Base-by-base conservation (phyloP, 495 filamentous ascomycete genomes). In the Aspergillus incahuasiensis region DNA sequence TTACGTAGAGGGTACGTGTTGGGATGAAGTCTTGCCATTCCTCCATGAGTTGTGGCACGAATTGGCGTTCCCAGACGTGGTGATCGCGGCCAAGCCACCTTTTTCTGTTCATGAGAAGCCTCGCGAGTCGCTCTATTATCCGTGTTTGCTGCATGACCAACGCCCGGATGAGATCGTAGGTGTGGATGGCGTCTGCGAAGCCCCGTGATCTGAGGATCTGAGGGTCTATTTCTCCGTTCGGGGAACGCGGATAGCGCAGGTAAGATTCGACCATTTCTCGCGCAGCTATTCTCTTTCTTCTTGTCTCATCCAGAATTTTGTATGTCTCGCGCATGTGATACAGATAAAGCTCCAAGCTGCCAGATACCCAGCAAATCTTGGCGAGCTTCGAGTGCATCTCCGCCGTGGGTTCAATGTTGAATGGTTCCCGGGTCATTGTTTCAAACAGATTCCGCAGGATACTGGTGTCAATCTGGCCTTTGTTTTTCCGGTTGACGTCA, bases 361-460 rank as follows among this genome's bases (percentile, higher is more conserved):
- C 11, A 82, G 64, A 28, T 1, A 15, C 16, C 32, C 19, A 66
- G 68, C 51, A 78, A 74, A 58, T 79, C 24, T 32, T 47, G 25
- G 45, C 45, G 22, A 47, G 12, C n/a, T 47, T 47, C 6, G n/a
- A 1, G 8, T 30, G 83, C 68, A 82, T 77, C 24, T 75, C 58
- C 20, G 86, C 60, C 1, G 72, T 82, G 0, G 83, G 83, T 5
- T 64, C 58, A 54, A 86, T 61, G 48, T 79, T 80, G 69, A 83
- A 82, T 6, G 83, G 83, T n/a, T 70, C 60, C 1, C 71, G 64
- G 4, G 68, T 82, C 78, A 87, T 82, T 9, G 74, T 80, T 0
- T 75, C 52, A 72, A 79, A 86, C 24, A 86, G 54, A 2, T 65
- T 66, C 6, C 58, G 54, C 2, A 86, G 61, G 16, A 77, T 68